These are phyloP conservation scores for Citrus trifoliata DNA, from an alignment of 345 rosid species.

Conservation along the genomic window DNA sequence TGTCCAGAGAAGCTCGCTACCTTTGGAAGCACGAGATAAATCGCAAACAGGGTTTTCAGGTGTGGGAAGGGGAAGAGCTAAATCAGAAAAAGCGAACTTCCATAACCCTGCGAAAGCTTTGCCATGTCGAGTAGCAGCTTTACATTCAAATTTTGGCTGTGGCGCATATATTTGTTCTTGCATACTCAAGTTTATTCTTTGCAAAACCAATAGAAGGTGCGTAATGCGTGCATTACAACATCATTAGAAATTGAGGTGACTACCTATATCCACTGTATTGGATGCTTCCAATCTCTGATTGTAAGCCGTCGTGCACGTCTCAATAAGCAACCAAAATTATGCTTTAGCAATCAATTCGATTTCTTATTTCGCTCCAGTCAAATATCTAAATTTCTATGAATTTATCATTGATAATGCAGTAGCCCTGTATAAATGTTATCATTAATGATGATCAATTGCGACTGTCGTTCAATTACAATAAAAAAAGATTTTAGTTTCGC, in stretches of 20 bases:
- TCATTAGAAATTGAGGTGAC: background rate
- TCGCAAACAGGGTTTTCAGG: slow-evolving; percentile 79
- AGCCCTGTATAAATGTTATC: too few species aligned
- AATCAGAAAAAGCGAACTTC: slow-evolving; percentile 68
- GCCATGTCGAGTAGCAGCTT: slow-evolving; percentile 26
- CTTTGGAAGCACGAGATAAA: slow-evolving; percentile 90
- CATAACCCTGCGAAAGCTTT: slow-evolving; percentile 72
- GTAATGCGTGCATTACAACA: background rate
- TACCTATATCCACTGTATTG: background rate
- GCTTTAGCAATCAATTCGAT: too few species aligned
- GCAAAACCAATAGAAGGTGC: background rate
- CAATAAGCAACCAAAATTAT: too few species aligned
- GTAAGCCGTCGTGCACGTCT: background rate
- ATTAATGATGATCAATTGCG: too few species aligned
- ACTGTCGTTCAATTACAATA: too few species aligned
- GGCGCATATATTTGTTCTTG: background rate
- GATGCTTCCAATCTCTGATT: too few species aligned
- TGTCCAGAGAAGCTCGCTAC: slow-evolving; percentile 85
- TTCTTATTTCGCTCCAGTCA: too few species aligned
- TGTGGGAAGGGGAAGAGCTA: slow-evolving; percentile 70
- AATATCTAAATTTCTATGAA: too few species aligned
- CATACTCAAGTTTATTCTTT: background rate
- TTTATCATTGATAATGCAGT: too few species aligned
- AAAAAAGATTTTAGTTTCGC: too few species aligned
- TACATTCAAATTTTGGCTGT: background rate